A percentile compares a stretch with the other conserved stretches of the same genome.
phyloP scores from a whole-genome alignment of 108 stramenopile genomes.

The Nitzschia sp. region DNA sequence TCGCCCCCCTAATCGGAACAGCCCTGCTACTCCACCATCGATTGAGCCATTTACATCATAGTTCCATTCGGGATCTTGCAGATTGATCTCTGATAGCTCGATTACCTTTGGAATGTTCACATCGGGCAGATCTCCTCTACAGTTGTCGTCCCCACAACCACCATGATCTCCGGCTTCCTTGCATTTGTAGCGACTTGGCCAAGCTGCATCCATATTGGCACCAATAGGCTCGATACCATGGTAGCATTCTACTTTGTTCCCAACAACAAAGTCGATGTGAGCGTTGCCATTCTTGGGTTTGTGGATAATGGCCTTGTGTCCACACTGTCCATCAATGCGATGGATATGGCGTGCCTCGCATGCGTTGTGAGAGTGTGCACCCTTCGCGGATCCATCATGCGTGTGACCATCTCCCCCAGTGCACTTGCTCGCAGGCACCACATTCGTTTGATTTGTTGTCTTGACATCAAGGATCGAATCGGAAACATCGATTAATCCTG shows the following conservation, averaged over 20 bases:
- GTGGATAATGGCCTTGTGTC: constrained; percentile 66
- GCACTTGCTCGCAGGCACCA: background rate
- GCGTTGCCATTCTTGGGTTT: constrained; percentile 47
- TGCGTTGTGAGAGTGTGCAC: background rate
- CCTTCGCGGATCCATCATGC: constrained; percentile 9
- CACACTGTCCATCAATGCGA: constrained; percentile 56
- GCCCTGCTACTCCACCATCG: constrained; percentile 30
- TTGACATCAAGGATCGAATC: background rate
- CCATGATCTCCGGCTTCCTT: constrained; percentile 34
- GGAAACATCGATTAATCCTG: constrained; percentile 1
- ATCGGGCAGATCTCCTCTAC: constrained; percentile 4
- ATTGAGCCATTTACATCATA: constrained; percentile 29
- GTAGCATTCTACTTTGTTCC: constrained; percentile 67
- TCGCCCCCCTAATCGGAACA: constrained; percentile 28
- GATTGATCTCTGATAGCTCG: constrained; percentile 28
- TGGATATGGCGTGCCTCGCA: constrained; percentile 51
- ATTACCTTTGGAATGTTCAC: constrained; percentile 28
- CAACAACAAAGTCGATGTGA: constrained; percentile 71
- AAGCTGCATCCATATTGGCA: constrained; percentile 29
- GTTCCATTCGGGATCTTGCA: constrained; percentile 40
- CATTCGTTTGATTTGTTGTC: background rate
- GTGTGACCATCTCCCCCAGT: constrained; percentile 19
- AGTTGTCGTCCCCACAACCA: constrained; percentile 12
- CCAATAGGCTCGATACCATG: constrained; percentile 32
- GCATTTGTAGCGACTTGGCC: constrained; percentile 54